These are phyloP conservation scores for Eimeria praecox DNA, from an alignment of 169 alveolate species.

Conservation along the genomic window DNA sequence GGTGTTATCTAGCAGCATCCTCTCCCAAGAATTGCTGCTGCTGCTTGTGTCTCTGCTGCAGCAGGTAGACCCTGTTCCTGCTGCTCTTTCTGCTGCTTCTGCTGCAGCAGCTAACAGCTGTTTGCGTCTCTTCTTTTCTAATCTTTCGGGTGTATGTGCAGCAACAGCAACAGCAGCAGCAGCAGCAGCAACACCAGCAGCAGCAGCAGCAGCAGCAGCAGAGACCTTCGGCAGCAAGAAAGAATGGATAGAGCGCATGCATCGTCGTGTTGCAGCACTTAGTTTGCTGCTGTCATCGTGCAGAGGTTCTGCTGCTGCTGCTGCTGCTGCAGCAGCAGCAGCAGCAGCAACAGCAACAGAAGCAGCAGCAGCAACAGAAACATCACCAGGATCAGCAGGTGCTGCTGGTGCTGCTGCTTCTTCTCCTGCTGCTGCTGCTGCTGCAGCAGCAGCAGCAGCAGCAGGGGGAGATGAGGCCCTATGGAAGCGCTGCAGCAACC, in stretches of 20 bases:
- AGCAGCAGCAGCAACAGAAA: no score
- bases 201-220: slow-evolving; percentile 4
- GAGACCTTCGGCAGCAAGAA: slow-evolving; percentile 53
- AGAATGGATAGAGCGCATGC: slow-evolving; percentile 13
- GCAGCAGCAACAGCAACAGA: neutral
- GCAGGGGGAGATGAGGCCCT: slow-evolving; percentile 21
- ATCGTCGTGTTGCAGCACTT: slow-evolving; percentile 46
- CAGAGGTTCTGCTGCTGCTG: slow-evolving; percentile 52
- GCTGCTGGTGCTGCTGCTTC: slow-evolving; percentile 58
- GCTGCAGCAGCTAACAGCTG: no score
- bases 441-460: slow-evolving; percentile 28
- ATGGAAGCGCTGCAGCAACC: slow-evolving; percentile 51
- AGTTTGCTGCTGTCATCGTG: slow-evolving; percentile 29
- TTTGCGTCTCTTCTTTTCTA: slow-evolving; percentile 49
- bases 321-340: slow-evolving; percentile 8
- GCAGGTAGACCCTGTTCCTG: neutral
- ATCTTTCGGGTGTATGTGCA: slow-evolving; percentile 50
- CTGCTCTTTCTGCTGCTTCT: no score
- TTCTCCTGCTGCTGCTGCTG: neutral
- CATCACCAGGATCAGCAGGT: no score
- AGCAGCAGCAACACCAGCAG: slow-evolving; percentile 21
- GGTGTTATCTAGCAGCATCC: no score
- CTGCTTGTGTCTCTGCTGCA: slow-evolving; percentile 14
- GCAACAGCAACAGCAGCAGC: slow-evolving; percentile 50
- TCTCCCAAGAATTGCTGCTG: no score